Base-by-base conservation (phyloP, 257 asterid species). In the Ilex aquifolium region DNA sequence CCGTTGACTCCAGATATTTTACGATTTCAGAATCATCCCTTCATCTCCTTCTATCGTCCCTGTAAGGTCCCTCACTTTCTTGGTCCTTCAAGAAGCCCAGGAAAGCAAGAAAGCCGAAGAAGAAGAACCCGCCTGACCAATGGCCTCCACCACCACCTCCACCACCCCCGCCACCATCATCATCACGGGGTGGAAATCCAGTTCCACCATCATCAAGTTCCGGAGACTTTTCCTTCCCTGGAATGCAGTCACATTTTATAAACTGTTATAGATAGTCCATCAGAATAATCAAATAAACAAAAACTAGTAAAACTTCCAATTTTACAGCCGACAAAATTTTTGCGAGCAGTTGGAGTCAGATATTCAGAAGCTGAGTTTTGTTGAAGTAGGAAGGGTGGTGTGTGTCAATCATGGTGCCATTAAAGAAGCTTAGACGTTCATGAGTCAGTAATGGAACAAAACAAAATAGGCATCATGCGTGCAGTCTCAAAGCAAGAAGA, bases 131-230 rank as follows among this genome's bases (percentile, higher is more conserved):
- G n/a, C 97, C 97, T 0, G 91, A 79, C 85, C 85, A 90, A 65
- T 72, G 65, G 56, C 95, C 92, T 4, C 97, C 95, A 0, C 97
- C 95, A 1, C 95, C 95, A 0, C 95, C 96, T 0, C 96, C 94
- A 0, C 95, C 96, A 0, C 95, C 97, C 0, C 95, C 97, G 2
- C 86, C 97, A 46, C 69, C 97, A 10, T 75, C 95, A 63, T 87
- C 97, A 71, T 85, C 97, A 31, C 92, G 83, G 6, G 97, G 97
- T 29, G 97, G 95, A 64, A 90, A 69, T 66, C 95, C 97, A 3
- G 80, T 29, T 32, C 97, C 97, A n/a, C 95, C 95, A 72, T 87
- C 95, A 73, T 90, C 97, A 16, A 90, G 95, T 6, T 83, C 92
- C 10, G 95, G 97, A 71, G 97, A 87, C 71, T 88, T 83, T 56